A percentile compares a stretch with the other conserved stretches of the same genome.
Conservation (phyloP, 305 asterid species). For the Lippia alba region DNA sequence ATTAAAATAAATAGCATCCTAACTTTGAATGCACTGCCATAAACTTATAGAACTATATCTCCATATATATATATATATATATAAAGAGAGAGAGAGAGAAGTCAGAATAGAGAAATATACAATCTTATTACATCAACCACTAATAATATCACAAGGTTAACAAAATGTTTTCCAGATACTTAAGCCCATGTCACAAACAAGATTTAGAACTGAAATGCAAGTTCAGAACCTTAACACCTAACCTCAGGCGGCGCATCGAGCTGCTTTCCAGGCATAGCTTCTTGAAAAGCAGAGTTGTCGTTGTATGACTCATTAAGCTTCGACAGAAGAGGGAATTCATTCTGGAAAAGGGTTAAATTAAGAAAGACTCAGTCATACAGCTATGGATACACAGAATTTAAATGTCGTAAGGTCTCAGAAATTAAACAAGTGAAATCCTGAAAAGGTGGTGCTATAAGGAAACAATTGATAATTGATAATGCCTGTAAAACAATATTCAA, state of each 20-base stretch:
- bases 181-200: neutral
- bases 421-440: neutral
- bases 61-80: too few relatives aligned
- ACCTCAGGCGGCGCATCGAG: conserved; percentile 71
- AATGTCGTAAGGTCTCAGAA: neutral
- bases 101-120: too few relatives aligned
- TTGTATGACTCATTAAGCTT: conserved; percentile 61
- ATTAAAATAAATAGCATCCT: too few relatives aligned
- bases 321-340: conserved; percentile 60
- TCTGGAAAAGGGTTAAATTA: conserved; percentile 42
- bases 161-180: too few relatives aligned
- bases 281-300: conserved; percentile 59
- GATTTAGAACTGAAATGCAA: neutral
- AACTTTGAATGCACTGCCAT: too few relatives aligned
- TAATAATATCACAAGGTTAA: too few relatives aligned
- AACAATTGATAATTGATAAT: neutral
- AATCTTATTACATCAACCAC: too few relatives aligned
- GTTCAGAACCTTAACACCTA: conserved; percentile 42
- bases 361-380: neutral
- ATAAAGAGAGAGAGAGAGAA: too few relatives aligned
- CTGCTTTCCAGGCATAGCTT: conserved; percentile 78
- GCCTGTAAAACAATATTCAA: neutral
- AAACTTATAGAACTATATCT: too few relatives aligned
- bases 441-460: neutral
- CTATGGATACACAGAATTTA: neutral